These are phyloP conservation scores for Inga leiocalycina DNA, from an alignment of 306 rosid genomes.

Conservation along the genomic window DNA sequence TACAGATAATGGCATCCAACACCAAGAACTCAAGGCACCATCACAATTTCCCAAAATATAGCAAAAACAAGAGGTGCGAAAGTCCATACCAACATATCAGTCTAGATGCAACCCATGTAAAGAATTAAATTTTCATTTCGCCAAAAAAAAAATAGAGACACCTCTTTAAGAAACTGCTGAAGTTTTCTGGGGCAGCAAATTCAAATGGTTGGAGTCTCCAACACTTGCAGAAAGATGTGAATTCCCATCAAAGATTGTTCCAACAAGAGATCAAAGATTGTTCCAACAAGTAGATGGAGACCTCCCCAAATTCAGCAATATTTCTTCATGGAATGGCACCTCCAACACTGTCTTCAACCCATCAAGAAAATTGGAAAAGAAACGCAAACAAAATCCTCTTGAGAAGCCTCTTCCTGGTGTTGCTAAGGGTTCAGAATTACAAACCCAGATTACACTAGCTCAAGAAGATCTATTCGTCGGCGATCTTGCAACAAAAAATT, in stretches of 20 bases:
- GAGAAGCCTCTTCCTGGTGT: conserved; percentile 62
- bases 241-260: conserved; percentile 53
- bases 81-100: too few relatives aligned
- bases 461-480: conserved; percentile 63
- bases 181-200: too few relatives aligned
- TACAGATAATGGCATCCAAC: too few relatives aligned
- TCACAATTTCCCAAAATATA: too few relatives aligned
- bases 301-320: conserved; percentile 64
- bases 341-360: conserved; percentile 90
- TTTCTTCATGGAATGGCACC: conserved; percentile 85
- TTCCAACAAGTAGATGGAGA: conserved; percentile 57
- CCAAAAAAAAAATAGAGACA: too few relatives aligned
- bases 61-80: too few relatives aligned
- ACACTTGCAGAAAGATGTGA: conserved; percentile 48
- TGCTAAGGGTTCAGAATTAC: conserved; percentile 74
- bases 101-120: too few relatives aligned
- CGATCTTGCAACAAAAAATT: too few relatives aligned
- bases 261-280: conserved; percentile 59
- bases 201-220: too few relatives aligned
- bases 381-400: neutral
- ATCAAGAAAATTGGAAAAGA: conserved; percentile 27
- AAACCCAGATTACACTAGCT: conserved; percentile 61
- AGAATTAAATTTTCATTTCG: too few relatives aligned
- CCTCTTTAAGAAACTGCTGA: too few relatives aligned
- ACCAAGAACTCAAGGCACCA: too few relatives aligned